Percentiles rank a stretch among this genome's conserved stretches.
Conservation (phyloP, 257 asterid genomes). For the Solanum commersonii region DNA sequence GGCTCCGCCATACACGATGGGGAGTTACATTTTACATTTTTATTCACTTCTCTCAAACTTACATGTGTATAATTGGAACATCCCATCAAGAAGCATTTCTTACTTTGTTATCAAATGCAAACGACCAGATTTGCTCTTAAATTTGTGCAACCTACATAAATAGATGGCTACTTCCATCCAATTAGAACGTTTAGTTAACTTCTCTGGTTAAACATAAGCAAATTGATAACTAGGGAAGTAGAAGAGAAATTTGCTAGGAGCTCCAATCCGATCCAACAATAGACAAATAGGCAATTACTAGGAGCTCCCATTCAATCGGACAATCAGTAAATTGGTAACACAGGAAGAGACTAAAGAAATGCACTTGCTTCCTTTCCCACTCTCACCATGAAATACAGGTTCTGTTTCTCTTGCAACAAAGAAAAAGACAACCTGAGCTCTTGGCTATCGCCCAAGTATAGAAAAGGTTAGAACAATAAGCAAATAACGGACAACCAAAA, state of each 20-base stretch:
- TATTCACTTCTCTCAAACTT: background rate
- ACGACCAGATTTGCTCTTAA: background rate
- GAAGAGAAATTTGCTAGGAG: background rate
- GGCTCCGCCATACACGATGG: no score
- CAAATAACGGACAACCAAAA: background rate
- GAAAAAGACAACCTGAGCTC: background rate
- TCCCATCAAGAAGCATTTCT: background rate
- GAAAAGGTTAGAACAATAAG: background rate
- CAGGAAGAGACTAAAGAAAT: background rate
- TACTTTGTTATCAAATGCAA: background rate
- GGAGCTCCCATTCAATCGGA: background rate
- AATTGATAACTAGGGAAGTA: background rate
- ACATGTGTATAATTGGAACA: background rate
- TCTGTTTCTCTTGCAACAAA: no score
- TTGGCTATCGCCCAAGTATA: background rate
- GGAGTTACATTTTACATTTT: background rate
- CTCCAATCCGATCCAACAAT: background rate
- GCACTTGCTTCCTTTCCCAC: background rate
- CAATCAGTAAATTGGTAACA: background rate
- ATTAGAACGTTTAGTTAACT: background rate
- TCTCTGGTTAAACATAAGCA: background rate
- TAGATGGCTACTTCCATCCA: background rate
- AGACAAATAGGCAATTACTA: background rate
- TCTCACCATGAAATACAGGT: background rate
- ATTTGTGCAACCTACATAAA: background rate